Evolutionary conservation across 768 basidiomycete genomes (phyloP).

Genomic region (Collybiopsis confluens): DNA sequence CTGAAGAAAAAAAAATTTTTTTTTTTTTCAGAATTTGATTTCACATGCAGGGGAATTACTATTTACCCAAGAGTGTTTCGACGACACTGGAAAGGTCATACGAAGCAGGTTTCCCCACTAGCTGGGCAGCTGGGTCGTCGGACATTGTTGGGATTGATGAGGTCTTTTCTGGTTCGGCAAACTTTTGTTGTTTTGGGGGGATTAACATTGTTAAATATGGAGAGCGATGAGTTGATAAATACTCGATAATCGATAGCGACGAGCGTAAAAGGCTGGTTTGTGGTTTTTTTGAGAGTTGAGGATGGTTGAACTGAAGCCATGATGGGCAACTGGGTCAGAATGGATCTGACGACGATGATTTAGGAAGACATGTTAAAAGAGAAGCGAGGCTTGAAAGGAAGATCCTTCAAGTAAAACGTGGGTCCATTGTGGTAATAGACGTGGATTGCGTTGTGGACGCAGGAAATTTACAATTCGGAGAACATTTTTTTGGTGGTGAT

Average conservation of each 20-base stretch:
- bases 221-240: slow-evolving; percentile 42
- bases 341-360: slow-evolving; percentile 45
- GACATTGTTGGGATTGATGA: slow-evolving; percentile 1
- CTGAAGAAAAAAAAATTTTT: no score
- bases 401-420: slow-evolving; percentile 26
- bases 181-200: slow-evolving; percentile 24
- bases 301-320: slow-evolving; percentile 76
- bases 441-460: slow-evolving; percentile 35
- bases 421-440: slow-evolving; percentile 36
- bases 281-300: slow-evolving; percentile 30
- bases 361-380: slow-evolving; percentile 55
- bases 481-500: slow-evolving; percentile 37
- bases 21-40: not conserved
- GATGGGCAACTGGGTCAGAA: slow-evolving; percentile 68
- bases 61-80: slow-evolving; percentile 12
- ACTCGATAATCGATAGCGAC: slow-evolving; percentile 37
- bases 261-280: slow-evolving; percentile 29
- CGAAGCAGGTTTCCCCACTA: slow-evolving; percentile 16
- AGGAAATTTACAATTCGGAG: slow-evolving; percentile 41
- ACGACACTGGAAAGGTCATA: slow-evolving; percentile 8
- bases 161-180: not conserved
- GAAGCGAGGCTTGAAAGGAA: slow-evolving; percentile 55
- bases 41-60: not conserved
- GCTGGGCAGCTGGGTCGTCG: slow-evolving; percentile 6
- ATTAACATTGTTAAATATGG: slow-evolving; percentile 70